Evolutionary conservation across 2,329 filamentous ascomycete genomes (phyloP).

Genomic region (Eutypella sp.): DNA sequence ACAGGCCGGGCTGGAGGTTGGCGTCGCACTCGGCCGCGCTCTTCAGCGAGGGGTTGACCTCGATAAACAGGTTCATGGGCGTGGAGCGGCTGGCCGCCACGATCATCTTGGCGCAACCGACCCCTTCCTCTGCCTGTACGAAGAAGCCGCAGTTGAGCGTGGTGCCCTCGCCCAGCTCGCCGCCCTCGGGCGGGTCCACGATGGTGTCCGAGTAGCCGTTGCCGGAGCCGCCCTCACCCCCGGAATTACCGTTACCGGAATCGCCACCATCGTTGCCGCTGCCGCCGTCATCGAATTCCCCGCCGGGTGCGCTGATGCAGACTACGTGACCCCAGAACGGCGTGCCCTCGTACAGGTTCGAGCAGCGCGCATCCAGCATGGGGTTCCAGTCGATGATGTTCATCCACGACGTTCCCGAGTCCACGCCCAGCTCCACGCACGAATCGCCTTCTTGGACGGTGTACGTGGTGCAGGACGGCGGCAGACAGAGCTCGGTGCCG

Average conservation of each 20-base stretch:
- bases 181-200: background rate
- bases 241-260: too few relatives aligned
- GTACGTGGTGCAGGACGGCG: background rate
- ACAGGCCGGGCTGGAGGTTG: background rate
- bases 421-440: background rate
- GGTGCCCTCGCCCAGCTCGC: conserved; percentile 2
- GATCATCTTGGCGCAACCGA: background rate
- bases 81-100: conserved; percentile 2
- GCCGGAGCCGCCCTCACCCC: too few relatives aligned
- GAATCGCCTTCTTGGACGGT: background rate
- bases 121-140: background rate
- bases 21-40: background rate
- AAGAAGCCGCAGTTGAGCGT: conserved; percentile 5
- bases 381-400: conserved; percentile 1
- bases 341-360: conserved; percentile 1
- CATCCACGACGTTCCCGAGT: background rate
- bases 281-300: background rate
- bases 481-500: background rate
- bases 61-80: background rate
- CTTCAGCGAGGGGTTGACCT: conserved; percentile 4
- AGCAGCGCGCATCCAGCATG: conserved; percentile 3
- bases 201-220: background rate
- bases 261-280: background rate
- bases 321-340: background rate
- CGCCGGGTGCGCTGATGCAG: background rate